Evolutionary conservation across 441 rosid genomes (phyloP), one percentile per base, ranked within the genome.

Genomic region (Mallotus japonicus): DNA sequence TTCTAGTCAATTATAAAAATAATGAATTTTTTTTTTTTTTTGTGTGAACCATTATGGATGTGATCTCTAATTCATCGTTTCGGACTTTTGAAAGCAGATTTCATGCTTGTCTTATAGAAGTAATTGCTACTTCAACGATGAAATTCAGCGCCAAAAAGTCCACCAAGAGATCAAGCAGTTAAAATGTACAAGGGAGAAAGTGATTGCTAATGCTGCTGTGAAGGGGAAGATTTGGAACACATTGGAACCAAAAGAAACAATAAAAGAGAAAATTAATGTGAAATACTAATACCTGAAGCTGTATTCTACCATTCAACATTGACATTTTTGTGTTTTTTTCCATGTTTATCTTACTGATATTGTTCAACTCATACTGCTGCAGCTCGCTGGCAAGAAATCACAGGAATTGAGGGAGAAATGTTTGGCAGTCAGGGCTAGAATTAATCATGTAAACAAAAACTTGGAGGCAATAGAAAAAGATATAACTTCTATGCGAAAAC

Each of bases 211-310:
- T 66, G 82, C 83, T 59, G 63, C 74, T 51, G 51, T 59, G 8
- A 49, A 71, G 47, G 80, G 80, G 65, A 79, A 57, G 75, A 61
- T n/a, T 58, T 74, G 83, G 82, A 67, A 73, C 16, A 75, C 75
- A 2, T 10, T 78, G 28, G 78, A 72, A 50, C 46, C 81, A 11
- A 82, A 68, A 69, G 44, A 58, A 57, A 59, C 24, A 24, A 37
- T 80, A n/a, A 62, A 37, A 57, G 77, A 69, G 13, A 60, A 66
- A 19, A 56, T 69, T 20, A 40, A 69, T 12, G 63, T 69, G 22
- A 44, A 28, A 8, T 44, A 44, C 11, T 44, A 13, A 44, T 44
- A 44, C 49, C 12, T 44, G 49, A 44, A 44, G 49, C 49, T 44
- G 49, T 7, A 10, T 44, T 44, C 49, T 4, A 37, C 6, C 40